phyloP scores from a whole-genome alignment of 495 filamentous ascomycete genomes.

The Emericellopsis terricola region DNA sequence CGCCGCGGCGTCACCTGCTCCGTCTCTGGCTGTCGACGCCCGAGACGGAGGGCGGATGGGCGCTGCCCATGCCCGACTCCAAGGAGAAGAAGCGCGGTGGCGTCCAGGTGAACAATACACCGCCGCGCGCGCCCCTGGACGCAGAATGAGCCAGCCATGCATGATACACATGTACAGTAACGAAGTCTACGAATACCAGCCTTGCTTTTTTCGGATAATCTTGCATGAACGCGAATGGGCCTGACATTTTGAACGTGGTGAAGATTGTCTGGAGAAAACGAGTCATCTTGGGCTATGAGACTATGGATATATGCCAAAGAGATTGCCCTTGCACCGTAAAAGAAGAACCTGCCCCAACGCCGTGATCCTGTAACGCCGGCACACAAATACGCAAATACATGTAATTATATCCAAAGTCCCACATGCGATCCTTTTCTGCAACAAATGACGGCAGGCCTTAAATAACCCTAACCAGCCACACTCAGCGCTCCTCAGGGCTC shows the following conservation, averaged over 20 bases:
- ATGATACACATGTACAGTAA: too few species aligned
- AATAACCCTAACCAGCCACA: too few species aligned
- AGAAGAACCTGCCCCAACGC: too few species aligned
- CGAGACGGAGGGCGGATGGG: constrained; percentile 73
- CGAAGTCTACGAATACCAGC: too few species aligned
- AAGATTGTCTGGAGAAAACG: neutral
- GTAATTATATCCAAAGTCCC: too few species aligned
- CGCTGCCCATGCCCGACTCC: constrained; percentile 62
- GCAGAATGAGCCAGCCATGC: too few species aligned
- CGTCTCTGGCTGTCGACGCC: constrained; percentile 69
- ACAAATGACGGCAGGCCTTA: too few species aligned
- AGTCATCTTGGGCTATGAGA: neutral
- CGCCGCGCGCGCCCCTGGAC: neutral
- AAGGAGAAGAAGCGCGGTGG: constrained; percentile 72
- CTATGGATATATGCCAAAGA: neutral
- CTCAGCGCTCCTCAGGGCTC: neutral
- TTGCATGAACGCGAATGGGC: neutral
- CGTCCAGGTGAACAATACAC: constrained; percentile 58
- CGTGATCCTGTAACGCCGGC: too few species aligned
- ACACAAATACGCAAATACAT: too few species aligned
- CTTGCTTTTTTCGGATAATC: neutral
- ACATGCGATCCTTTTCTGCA: too few species aligned
- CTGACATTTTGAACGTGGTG: neutral
- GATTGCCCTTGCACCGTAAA: neutral
- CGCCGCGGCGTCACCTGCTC: constrained; percentile 59